Percentiles rank a stretch among this genome's conserved stretches.
Evolutionary conservation across 75 land plant genomes (phyloP).

Genomic region (Selaginella moellendorffii): DNA sequence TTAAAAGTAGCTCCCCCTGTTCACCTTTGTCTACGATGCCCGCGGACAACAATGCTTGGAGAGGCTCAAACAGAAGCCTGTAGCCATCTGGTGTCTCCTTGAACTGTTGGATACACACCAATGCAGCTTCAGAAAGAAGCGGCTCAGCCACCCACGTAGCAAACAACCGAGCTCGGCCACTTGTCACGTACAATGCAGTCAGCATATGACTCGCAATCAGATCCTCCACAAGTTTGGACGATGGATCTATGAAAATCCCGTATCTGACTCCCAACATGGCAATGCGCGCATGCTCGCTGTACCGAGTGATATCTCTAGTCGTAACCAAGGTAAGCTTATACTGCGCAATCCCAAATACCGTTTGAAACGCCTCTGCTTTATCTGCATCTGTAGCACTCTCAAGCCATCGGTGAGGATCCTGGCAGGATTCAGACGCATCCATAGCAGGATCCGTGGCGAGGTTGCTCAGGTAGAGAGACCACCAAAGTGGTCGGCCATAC

Average conservation of each 20-base stretch:
- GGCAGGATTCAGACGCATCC: no score
- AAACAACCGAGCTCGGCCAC: not conserved
- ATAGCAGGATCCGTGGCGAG: no score
- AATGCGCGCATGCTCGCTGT: not conserved
- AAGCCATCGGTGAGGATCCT: not conserved
- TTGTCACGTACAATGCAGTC: not conserved
- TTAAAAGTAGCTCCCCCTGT: not conserved
- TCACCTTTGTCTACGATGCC: not conserved
- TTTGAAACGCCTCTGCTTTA: not conserved
- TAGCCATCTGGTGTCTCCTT: not conserved
- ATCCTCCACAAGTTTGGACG: not conserved
- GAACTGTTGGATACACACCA: not conserved
- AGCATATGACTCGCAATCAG: not conserved
- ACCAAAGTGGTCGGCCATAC: no score
- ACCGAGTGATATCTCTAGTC: constrained; percentile 1
- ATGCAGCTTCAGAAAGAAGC: not conserved
- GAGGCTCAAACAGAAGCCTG: not conserved
- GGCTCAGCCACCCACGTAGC: not conserved
- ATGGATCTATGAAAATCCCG: not conserved
- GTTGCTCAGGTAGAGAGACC: no score
- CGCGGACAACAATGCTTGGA: not conserved
- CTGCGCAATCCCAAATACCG: not conserved
- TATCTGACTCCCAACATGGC: not conserved
- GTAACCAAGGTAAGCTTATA: not conserved
- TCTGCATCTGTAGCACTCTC: constrained; percentile 1